Evolutionary conservation across 306 rosid genomes (phyloP).

Genomic region (Arachis hypogaea): DNA sequence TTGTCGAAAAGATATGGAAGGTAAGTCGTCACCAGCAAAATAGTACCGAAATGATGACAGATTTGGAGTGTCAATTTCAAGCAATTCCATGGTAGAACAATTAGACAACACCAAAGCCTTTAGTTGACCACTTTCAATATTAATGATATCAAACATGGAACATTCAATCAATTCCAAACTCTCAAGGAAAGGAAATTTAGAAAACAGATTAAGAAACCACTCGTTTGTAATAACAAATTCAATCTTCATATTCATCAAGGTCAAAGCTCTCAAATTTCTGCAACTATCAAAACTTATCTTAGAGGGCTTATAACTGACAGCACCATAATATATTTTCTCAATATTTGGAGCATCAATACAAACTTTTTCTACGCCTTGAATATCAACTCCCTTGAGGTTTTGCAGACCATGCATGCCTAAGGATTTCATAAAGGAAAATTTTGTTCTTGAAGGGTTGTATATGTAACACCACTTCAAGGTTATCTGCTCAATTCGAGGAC

Average conservation of each 20-base stretch:
- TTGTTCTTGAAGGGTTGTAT: neutral
- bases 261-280: neutral
- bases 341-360: constrained; percentile 28
- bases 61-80: constrained; percentile 11
- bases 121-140: constrained; percentile 34
- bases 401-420: no score
- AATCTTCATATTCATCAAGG: neutral
- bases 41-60: neutral
- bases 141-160: constrained; percentile 31
- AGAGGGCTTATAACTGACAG: neutral
- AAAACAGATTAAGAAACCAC: constrained; percentile 38
- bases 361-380: constrained; percentile 24
- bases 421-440: constrained; percentile 1
- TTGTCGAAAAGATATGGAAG: constrained; percentile 14
- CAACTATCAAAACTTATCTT: neutral
- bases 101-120: constrained; percentile 17
- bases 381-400: constrained; percentile 26
- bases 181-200: constrained; percentile 41
- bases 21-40: neutral
- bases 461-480: constrained; percentile 14
- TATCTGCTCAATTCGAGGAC: constrained; percentile 28
- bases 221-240: neutral
- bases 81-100: neutral
- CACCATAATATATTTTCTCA: constrained; percentile 3
- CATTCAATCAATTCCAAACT: constrained; percentile 19